Evolutionary conservation across 2,329 filamentous ascomycete species (phyloP), one percentile per base, ranked within the genome.

Genomic region (Hypomyces perniciosus): DNA sequence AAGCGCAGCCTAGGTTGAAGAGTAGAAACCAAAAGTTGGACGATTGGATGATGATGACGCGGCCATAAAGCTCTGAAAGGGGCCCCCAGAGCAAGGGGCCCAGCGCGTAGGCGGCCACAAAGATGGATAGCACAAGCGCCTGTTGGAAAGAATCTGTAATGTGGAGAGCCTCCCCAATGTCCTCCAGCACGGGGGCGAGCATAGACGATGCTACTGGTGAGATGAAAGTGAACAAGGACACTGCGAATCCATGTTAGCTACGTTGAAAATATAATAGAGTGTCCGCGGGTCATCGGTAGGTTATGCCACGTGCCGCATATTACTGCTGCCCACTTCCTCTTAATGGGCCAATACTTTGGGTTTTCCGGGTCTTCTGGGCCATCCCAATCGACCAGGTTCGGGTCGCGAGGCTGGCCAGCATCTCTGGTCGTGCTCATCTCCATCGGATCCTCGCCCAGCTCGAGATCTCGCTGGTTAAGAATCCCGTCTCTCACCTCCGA

Each of bases 21-120:
- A 81, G 80, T 4, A 82, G 79, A 12, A 67, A 70, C 28, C 81
- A 61, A 6, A 82, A 72, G 27, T 78, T 76, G 64, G 82, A 85
- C 9, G 76, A 65, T 5, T 73, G 57, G 57, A 70, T 70, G 45
- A 72, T 54, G 2, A 70, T 51, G 45, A 75, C 73, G 12, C 79
- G 70, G 2, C 80, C 80, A 58, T 77, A 83, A 1, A 84, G 69
- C 61, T 86, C 83, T 10, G 74, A 79, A 6, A 85, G 61, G 2
- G 83, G 81, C 2, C 78, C 81, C 77, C 79, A 84, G 5, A 85
- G 56, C 2, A 86, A 62, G 0, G 83, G 83, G 0, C 84, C 84
- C 8, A 85, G 54, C 8, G 69, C 73, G 54, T 76, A 76, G 26
- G 73, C 74, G 5, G 73, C 52, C 13, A 77, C 63, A 51, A 72